Evolutionary conservation across 2,329 filamentous ascomycete genomes (phyloP), one percentile per base, ranked within the genome.

Genomic region (Leptographium galeiforme): DNA sequence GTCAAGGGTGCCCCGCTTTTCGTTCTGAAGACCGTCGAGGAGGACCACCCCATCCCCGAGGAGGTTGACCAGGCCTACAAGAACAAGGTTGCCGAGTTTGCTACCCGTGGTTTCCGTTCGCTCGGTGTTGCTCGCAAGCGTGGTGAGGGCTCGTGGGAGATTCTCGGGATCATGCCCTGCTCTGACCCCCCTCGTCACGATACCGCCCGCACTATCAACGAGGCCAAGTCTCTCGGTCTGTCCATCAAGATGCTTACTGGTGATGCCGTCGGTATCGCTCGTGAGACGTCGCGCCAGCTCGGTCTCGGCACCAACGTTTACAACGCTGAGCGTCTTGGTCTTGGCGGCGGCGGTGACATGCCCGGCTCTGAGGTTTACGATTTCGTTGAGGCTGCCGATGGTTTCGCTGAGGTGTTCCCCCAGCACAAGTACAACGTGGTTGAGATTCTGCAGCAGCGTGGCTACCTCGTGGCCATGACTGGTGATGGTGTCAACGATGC

Each of bases 231-330:
- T 59, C 81, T 95, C 55, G 89, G 89, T 76, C 77, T 95, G 57
- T 89, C 85, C 61, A 89, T 95, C 72, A 95, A 95, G 79, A 95
- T 95, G 88, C 80, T 95, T 73, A 95, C 89, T 72, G 89, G 89
- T 78, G 89, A 95, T 67, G 88, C 89, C 61, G 89, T 95, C 66
- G 89, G 88, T 70, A 95, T 95, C 68, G 89, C 89, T 62, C 84
- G 87, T 74, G 89, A 95, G 72, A 94, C 88, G 61, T 93, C 88
- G 53, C 87, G 88, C 64, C 87, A 93, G 72, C 85, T 95, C 60
- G 88, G 89, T 74, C 84, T 95, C 56, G 89, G 89, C 64, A 93
- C 88, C 65, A 95, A 95, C 70, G 83, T 95, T 63, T 95, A 94
- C 77, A 93, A 95, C 65, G 87, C 89, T 70, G 89, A 95, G 73